Evolutionary conservation across 202 grass and related monocot genomes (phyloP), one percentile per base, ranked within the genome.

Genomic region (Cymbopogon flexuosus): DNA sequence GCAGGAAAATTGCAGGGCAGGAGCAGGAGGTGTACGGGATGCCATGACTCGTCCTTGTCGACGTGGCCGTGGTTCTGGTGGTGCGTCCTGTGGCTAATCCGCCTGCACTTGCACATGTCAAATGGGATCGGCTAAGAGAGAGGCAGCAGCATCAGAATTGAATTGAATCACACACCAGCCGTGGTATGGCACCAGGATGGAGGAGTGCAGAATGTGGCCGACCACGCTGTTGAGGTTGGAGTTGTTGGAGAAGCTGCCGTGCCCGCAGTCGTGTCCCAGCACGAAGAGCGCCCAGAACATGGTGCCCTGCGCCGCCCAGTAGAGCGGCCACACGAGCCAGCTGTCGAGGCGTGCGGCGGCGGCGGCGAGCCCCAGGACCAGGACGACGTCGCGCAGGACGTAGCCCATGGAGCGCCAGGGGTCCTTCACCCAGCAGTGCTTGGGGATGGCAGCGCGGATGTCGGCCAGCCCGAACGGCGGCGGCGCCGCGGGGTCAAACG

Each of bases 251-350:
- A 98, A 98, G 81, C 95, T 98, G 70, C 95, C 95, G 34, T 98
- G 95, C 1, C 95, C 95, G 75, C 95, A 98, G 85, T 98, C 95
- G 56, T 98, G 95, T 7, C 95, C 95, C 30, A 98, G 95, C 64
- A 98, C 95, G 84, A 94, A 98, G 68, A 98, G 90, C 60, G 92
- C 95, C 95, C 95, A 98, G 85, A 98, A 98, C 95, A 98, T 93
- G 77, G 95, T 98, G 5, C 95, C 95, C 87, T 98, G 95, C 47
- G 95, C 95, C 42, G 89, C 87, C 95, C 92, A 98, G 85, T 98
- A 98, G 30, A 98, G 88, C 23, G 95, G 95, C 95, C 95, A 98
- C 35, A 91, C 79, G 67, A 94, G 71, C 95, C 92, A 94, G 85
- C 81, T 93, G 75, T 98, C 83, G 72, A 86, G 1, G 67, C 84